Base-by-base conservation (phyloP, 129 eudicot species). In the Flaveria ramosissima region DNA sequence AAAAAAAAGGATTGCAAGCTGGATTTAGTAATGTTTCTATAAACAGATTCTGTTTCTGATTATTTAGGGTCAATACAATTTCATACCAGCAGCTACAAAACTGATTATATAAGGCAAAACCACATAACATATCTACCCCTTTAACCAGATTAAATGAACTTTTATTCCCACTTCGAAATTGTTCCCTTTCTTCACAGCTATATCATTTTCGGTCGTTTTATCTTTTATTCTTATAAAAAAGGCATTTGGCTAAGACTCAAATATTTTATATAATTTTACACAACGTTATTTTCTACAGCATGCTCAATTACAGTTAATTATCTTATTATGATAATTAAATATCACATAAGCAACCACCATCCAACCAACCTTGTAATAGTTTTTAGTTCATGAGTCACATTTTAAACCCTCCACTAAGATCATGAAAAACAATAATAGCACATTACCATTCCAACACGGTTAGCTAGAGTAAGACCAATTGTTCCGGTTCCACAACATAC, bases 401-500 rank as follows among this genome's bases (percentile, higher is more conserved):
- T 3, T 70, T 23, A 45, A 17, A 12, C 30, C 26, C 26, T 19
- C 36, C 12, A 11, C 63, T 61, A 63, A 62, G 30, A 51, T 20
- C 15, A 9, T 47, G 24, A 8, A 53, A 36, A 59, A 11, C 10
- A 5, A 2, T n/a, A 26, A 63, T 11, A 51, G 19, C 32, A 74
- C 73, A 72, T 87, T 90, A 93, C 98, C 98, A 90, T 87, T 79
- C 98, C 98, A 84, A 93, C 98, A 85, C 87, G 97, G 66, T 90
- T 88, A 10, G 98, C 98, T 55, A 93, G 82, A 17, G 98, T 90
- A 57, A 93, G 92, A 41, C 98, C 98, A 63, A 90, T 90, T 15
- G 98, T 93, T 64, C 98, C 97, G 2, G 98, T 93, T 70, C 98
- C 98, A 81, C 98, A 93, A 82, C 98, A 93, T 64, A 93, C 83